Base-by-base conservation (phyloP, 1,139 yeast genomes). In the Candida labiduridarum region DNA sequence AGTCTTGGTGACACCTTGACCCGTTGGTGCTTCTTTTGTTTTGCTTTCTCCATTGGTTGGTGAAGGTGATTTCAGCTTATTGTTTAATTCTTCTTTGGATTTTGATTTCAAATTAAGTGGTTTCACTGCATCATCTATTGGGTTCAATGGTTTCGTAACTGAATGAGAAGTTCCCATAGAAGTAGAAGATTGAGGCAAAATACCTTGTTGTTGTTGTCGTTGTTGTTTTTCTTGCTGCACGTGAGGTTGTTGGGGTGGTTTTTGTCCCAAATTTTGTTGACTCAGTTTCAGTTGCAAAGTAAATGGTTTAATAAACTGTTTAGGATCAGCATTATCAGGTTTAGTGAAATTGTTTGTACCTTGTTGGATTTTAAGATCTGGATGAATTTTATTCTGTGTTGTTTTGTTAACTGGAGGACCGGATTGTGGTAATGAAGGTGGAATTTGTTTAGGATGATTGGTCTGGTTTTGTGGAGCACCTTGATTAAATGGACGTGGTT, bases 1-100 rank as follows among this genome's bases (percentile, higher is more conserved):
- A 30, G 74, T 62, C 55, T 76, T 72, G 63, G 63, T 58, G 14
- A 63, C 64, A 9, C 52, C 62, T 4, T 65, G 66, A 46, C 78
- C 67, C n/a, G 43, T 39, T 6, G 51, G 41, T n/a, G 52, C 69
- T 66, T 57, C 40, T 45, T 59, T 40, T 42, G 55, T 41, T 47
- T 57, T 34, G 47, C 52, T 43, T 41, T 52, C 34, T 46, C 45
- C 46, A 31, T 25, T 38, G n/a, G 30, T 39, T 9, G 50, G 50
- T 41, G 50, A 34, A 16, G 25, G 41, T 4, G 31, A 44, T 44
- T 22, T 47, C 44, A 15, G 34, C 16, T 41, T 35, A 8, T 14
- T 38, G 12, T 27, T 9, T 16, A 16, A 15, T n/a, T 31, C 44
- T 49, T 50, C 34, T 44, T 42, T 45, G 16, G 47, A 40, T 44